A percentile compares a stretch with the other conserved stretches of the same genome.
Evolutionary conservation across 176 grass and related monocot genomes (phyloP).

Genomic region (Carex myosuroides): DNA sequence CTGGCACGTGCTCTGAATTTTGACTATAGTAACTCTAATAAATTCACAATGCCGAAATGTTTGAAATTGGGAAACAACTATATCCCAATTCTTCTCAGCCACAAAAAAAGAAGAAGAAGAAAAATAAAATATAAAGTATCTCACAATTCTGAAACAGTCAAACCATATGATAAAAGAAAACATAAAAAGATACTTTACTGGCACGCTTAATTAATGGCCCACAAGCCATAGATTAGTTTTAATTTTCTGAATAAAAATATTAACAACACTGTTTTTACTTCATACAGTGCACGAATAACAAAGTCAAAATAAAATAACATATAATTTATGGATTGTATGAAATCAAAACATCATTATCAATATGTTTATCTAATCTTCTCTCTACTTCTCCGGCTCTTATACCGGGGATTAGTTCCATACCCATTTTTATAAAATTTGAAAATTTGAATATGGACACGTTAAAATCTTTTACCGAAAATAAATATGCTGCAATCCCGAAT

Average conservation of each 20-base stretch:
- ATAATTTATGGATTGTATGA: too few species aligned
- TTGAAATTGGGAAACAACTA: constrained; percentile 18
- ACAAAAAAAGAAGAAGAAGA: neutral
- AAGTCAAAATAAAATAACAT: too few species aligned
- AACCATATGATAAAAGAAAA: neutral
- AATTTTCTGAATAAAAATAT: neutral
- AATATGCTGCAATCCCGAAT: too few species aligned
- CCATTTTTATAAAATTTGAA: neutral
- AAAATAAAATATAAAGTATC: neutral
- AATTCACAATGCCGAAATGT: constrained; percentile 21
- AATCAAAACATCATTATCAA: too few species aligned
- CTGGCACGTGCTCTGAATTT: neutral
- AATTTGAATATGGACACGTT: neutral
- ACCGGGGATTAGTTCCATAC: neutral
- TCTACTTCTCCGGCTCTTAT: neutral
- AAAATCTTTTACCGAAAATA: neutral
- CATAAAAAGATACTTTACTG: neutral
- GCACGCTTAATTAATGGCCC: constrained; percentile 11
- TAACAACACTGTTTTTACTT: too few species aligned
- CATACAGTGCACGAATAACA: too few species aligned
- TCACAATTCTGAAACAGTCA: neutral
- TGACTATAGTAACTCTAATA: neutral
- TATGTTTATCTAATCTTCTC: neutral
- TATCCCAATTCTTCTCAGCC: neutral
- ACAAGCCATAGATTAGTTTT: neutral